Evolutionary conservation across 169 alveolate species (phyloP).

Genomic region (Besnoitia besnoiti): DNA sequence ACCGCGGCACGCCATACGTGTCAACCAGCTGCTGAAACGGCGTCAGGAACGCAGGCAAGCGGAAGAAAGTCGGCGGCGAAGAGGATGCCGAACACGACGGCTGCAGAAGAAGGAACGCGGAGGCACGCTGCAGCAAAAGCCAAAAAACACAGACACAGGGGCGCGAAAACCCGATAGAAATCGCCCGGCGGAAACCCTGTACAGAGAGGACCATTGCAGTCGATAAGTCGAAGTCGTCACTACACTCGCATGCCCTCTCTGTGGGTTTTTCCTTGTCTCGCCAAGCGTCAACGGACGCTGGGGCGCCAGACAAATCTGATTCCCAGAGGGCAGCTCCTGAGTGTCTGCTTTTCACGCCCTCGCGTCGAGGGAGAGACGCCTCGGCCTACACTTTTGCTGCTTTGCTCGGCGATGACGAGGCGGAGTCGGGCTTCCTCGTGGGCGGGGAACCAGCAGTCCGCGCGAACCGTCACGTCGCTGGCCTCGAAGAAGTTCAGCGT

Average conservation of each 20-base stretch:
- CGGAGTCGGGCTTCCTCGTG: slow-evolving; percentile 27
- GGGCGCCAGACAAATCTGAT: too few species aligned
- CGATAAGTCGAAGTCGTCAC: too few species aligned
- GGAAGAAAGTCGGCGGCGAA: slow-evolving; percentile 40
- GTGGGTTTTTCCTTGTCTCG: too few species aligned
- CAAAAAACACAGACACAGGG: background rate
- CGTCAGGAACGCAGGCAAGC: background rate
- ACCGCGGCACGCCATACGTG: slow-evolving; percentile 99
- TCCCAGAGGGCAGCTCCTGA: too few species aligned
- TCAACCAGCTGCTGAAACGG: slow-evolving; percentile 83
- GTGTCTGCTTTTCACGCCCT: too few species aligned
- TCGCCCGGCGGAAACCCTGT: too few species aligned
- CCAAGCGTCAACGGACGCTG: too few species aligned
- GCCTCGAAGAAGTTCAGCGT: slow-evolving; percentile 90
- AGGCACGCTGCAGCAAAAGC: slow-evolving; percentile 21
- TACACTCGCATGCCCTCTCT: too few species aligned
- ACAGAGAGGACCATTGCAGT: too few species aligned
- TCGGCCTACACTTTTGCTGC: background rate
- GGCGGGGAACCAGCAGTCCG: slow-evolving; percentile 66
- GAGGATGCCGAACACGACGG: background rate
- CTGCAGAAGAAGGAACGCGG: slow-evolving; percentile 60
- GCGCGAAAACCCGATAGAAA: background rate
- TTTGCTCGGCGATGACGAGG: slow-evolving; percentile 7
- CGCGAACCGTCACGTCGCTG: slow-evolving; percentile 51
- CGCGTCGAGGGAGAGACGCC: too few species aligned